phyloP scores from a whole-genome alignment of 2,329 filamentous ascomycete species.

The Clonostachys byssicola region DNA sequence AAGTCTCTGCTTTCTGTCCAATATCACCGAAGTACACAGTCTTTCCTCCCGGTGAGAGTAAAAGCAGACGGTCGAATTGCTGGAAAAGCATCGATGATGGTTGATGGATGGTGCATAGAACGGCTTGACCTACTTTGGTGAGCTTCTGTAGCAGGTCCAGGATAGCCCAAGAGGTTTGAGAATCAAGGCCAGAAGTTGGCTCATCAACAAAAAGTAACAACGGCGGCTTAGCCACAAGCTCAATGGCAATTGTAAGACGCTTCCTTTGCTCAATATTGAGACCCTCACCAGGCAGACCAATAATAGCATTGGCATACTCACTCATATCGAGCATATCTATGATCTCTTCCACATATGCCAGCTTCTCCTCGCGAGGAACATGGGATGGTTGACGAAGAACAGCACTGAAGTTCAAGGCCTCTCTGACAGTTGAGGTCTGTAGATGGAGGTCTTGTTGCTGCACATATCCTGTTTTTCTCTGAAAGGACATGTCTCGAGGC shows the following conservation, averaged over 20 bases:
- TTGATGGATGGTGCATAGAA: constrained; percentile 97
- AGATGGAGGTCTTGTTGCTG: constrained; percentile 8
- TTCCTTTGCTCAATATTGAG: constrained; percentile 68
- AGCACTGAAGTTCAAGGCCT: constrained; percentile 83
- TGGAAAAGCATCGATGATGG: constrained; percentile 92
- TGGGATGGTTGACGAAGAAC: constrained; percentile 77
- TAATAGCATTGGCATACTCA: constrained; percentile 85
- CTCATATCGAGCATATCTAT: constrained; percentile 90
- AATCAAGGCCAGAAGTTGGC: constrained; percentile 85
- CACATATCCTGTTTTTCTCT: constrained; percentile 6
- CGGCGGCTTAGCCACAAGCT: constrained; percentile 86
- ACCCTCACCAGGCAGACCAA: constrained; percentile 87
- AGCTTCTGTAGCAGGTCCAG: constrained; percentile 83
- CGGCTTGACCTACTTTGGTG: constrained; percentile 82
- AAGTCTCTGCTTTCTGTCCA: constrained; percentile 44
- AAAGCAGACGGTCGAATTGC: constrained; percentile 77
- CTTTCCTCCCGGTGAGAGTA: constrained; percentile 69
- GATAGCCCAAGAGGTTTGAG: constrained; percentile 88
- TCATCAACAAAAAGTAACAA: constrained; percentile 91
- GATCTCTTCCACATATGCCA: constrained; percentile 84
- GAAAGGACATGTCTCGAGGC: constrained; percentile 5
- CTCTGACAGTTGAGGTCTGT: constrained; percentile 40
- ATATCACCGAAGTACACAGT: constrained; percentile 82
- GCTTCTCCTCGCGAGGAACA: constrained; percentile 69
- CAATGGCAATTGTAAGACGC: constrained; percentile 91